Conservation (phyloP, 257 asterid species). For the Solanum chaucha region DNA sequence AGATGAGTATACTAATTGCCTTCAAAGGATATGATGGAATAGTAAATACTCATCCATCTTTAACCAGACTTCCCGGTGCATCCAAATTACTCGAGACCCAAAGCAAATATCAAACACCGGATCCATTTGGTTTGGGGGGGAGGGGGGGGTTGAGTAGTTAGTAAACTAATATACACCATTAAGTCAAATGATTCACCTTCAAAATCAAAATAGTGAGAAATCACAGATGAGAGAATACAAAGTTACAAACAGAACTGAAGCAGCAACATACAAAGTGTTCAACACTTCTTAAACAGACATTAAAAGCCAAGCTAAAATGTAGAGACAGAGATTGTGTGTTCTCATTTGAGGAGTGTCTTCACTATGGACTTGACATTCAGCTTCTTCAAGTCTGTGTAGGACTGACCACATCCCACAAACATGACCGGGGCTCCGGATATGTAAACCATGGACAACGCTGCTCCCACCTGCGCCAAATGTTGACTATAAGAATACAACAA, state of each 20-base stretch:
- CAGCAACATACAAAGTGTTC: neutral
- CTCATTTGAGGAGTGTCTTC: constrained; percentile 78
- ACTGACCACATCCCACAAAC: constrained; percentile 98
- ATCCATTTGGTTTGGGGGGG: neutral
- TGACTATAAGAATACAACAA: neutral
- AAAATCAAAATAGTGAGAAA: constrained; percentile 29
- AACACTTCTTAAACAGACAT: neutral
- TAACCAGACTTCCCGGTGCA: neutral
- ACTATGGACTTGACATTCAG: constrained; percentile 84
- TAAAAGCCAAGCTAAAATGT: neutral
- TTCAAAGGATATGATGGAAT: neutral
- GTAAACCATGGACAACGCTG: constrained; percentile 95
- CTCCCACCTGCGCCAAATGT: constrained; percentile 62
- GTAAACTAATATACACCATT: neutral
- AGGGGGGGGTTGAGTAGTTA: neutral
- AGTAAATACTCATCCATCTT: neutral
- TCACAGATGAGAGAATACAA: constrained; percentile 14
- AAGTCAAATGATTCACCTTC: constrained; percentile 24
- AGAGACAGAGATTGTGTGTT: neutral
- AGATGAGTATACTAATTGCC: neutral
- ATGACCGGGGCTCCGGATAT: constrained; percentile 92
- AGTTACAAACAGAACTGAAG: neutral
- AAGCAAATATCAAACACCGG: neutral
- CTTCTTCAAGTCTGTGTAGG: constrained; percentile 90
- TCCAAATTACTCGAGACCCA: neutral